Evolutionary conservation across 768 basidiomycete genomes (phyloP), one percentile per base, ranked within the genome.

Genomic region (Trametes meyenii): DNA sequence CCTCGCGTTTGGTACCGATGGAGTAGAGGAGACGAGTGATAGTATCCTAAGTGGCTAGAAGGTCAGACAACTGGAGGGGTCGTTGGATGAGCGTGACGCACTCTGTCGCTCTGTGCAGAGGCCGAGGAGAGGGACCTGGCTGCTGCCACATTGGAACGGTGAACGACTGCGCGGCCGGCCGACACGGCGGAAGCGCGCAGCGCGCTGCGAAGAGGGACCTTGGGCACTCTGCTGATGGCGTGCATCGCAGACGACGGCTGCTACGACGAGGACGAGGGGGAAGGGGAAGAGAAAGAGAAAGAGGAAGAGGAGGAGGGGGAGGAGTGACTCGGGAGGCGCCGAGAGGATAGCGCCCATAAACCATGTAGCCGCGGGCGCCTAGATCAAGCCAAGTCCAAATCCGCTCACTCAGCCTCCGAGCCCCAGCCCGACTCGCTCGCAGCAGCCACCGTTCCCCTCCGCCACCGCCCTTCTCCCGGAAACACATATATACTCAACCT

Each of bases 1-100:
- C 97, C 75, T 99, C 97, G 66, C 94, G 90, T 72, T 97, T 95
- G 33, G 93, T 92, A 53, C 96, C 97, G 65, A 99, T 89, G 21
- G 96, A 98, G 78, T 98, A 98, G 40, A 99, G 83, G 13, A 99
- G 81, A 48, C 97, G 90, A 54, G 94, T 95, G 69, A 99, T 98
- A 2, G 96, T 98, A 71, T 99, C 97, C 96, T 96, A 69, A 6
- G n/a, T n/a, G 5, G 19, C 8, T 3, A 3, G 1, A 26, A 33
- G n/a, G 35, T 51, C 19, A 51, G 36, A 23, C 0, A 38, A 2
- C 13, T 14, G 13, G 23, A 45, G 17, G 46, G 26, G 24, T 23
- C 29, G 8, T 36, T 43, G n/a, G 14, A 35, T 42, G 63, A 13
- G 36, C 51, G 39, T 8, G 50, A 79, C 83, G 43, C 66, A 90